A percentile compares a stretch with the other conserved stretches of the same genome.
phyloP scores from a whole-genome alignment of 129 eudicot genomes.

The Pseudognaphalium luteoalbum region DNA sequence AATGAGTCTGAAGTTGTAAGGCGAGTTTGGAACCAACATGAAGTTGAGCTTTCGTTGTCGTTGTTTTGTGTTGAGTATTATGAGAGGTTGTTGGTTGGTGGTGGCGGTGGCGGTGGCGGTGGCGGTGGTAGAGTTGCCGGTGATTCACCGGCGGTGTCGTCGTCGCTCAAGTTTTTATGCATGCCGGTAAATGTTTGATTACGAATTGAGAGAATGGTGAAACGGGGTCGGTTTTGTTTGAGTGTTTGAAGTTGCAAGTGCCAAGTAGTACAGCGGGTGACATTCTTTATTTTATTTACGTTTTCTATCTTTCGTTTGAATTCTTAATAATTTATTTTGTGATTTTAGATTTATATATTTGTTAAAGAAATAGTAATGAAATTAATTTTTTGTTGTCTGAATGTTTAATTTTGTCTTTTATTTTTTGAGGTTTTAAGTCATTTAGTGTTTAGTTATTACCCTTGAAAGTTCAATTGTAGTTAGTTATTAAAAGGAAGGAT shows the following conservation, averaged over 20 bases:
- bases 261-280: constrained; percentile 20
- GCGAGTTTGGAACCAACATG: constrained; percentile 68
- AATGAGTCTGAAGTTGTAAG: constrained; percentile 45
- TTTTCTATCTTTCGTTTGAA: neutral
- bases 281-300: constrained; percentile 20
- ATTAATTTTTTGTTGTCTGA: neutral
- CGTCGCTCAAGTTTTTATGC: constrained; percentile 84
- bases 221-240: constrained; percentile 3
- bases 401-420: neutral
- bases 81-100: constrained; percentile 39
- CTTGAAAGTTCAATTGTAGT: too few relatives aligned
- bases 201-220: neutral
- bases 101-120: constrained; percentile 39
- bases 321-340: constrained; percentile 12
- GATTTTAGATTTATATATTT: constrained; percentile 1
- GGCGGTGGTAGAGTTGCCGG: constrained; percentile 49
- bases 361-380: constrained; percentile 18
- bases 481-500: neutral
- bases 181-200: constrained; percentile 61
- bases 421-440: neutral
- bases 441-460: neutral
- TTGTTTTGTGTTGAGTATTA: constrained; percentile 88
- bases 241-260: constrained; percentile 10
- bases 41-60: constrained; percentile 76
- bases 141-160: constrained; percentile 39